Base-by-base conservation (phyloP, 192 early-diverging fungal genomes). In the Coemansia javaensis region DNA sequence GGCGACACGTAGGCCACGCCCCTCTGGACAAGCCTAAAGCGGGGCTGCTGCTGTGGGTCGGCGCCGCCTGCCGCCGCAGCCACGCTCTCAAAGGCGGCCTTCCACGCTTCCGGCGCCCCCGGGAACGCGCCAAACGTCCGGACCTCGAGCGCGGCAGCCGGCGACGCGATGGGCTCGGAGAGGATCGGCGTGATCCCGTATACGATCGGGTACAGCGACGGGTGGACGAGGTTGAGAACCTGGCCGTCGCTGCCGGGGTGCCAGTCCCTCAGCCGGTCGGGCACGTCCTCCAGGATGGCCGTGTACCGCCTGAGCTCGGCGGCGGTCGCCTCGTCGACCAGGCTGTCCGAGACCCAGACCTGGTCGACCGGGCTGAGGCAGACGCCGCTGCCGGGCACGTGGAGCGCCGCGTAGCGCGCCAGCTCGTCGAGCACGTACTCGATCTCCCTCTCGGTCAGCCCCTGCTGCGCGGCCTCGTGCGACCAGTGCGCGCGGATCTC, bases 191-290 rank as follows among this genome's bases (percentile, higher is more conserved):
- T 58, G 7, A 32, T 16, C 4, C 24, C 12, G 50, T 74, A 74
- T 14, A 74, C 42, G 3, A 81, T 53, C 42, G 73, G 73, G 50
- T 52, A 78, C 11, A 81, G 65, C 42, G 77, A 79, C 9, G 74
- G 79, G 34, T 81, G 66, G 8, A 81, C 66, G 6, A 81, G 66
- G 32, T 78, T 68, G 8, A 78, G 62, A 12, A 81, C 77, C 47
- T 74, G 69, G 27, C 76, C 47, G 48, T 75, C 47, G 40, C 55
- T 65, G 9, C 64, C 53, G 1, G 67, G 66, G 42, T 77, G 74
- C 56, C 70, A 81, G 51, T 77, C 71, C 42, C 47, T 56, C 11
- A 38, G 27, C 17, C 46, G 50, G 1, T 53, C 56, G 0, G 63
- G 63, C 10, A 60, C 56, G n/a, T 62, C 44, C 31, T 71, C 66